phyloP scores from a whole-genome alignment of 2,329 filamentous ascomycete species.

The Passalora sequoiae region DNA sequence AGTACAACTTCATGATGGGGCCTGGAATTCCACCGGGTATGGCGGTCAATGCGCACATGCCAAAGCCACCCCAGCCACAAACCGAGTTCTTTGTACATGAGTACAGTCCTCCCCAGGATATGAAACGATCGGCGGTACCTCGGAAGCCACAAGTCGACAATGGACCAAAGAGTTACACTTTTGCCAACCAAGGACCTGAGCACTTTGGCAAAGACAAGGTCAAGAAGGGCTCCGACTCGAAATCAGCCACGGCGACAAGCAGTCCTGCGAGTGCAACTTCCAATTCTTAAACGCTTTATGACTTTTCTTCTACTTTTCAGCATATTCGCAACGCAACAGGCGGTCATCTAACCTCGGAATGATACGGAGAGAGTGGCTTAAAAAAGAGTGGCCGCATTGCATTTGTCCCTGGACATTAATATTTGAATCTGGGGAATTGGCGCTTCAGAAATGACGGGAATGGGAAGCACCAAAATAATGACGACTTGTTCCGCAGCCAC shows the following conservation, averaged over 20 bases:
- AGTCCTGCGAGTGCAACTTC: conserved; percentile 19
- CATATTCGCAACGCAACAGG: no score
- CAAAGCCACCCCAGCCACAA: conserved; percentile 26
- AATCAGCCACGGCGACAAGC: conserved; percentile 14
- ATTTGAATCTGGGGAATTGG: no score
- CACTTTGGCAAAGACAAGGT: conserved; percentile 37
- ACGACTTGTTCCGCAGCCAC: no score
- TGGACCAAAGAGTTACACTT: conserved; percentile 43
- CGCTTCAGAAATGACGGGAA: no score
- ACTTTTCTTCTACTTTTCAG: no score
- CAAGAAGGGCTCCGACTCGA: conserved; percentile 15
- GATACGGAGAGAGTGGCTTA: no score
- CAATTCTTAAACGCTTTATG: not conserved
- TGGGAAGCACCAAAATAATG: no score
- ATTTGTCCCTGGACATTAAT: no score
- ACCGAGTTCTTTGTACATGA: conserved; percentile 43
- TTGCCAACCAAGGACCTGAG: conserved; percentile 44
- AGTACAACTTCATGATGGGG: conserved; percentile 22
- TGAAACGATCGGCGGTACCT: conserved; percentile 31
- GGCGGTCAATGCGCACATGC: conserved; percentile 27
- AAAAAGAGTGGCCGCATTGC: no score
- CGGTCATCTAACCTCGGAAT: no score
- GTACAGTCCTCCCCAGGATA: conserved; percentile 43
- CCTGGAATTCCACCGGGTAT: conserved; percentile 13
- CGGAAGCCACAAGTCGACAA: conserved; percentile 30